Conservation (phyloP, 257 asterid genomes). For the Gardenia jasminoides region DNA sequence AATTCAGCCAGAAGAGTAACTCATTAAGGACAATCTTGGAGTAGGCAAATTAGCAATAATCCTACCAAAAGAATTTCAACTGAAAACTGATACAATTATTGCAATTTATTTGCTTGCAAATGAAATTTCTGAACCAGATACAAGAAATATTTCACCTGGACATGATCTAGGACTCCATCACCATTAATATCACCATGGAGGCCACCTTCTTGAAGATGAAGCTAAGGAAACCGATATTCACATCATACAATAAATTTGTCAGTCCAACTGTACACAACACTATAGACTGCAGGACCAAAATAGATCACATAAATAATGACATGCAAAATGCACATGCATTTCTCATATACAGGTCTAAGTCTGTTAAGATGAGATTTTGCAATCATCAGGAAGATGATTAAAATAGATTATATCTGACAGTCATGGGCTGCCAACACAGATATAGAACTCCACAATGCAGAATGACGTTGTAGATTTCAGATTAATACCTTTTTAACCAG, state of each 20-base stretch:
- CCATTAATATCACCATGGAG: constrained; percentile 99
- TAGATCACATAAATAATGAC: neutral
- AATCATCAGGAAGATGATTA: neutral
- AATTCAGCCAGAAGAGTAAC: constrained; percentile 2
- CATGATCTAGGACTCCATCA: constrained; percentile 97
- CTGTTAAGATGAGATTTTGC: neutral
- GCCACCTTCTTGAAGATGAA: constrained; percentile 99
- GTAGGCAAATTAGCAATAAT: neutral
- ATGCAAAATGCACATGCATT: neutral
- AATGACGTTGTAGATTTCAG: neutral
- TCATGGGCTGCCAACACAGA: neutral
- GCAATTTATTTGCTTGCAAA: neutral
- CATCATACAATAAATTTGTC: constrained; percentile 17
- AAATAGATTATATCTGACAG: neutral
- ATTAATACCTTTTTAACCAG: neutral
- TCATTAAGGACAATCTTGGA: neutral
- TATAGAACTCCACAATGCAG: neutral
- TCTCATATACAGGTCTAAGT: neutral
- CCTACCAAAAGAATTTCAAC: neutral
- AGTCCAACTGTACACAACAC: neutral
- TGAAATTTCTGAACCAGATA: neutral
- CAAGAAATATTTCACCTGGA: constrained; percentile 58
- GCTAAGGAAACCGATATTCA: constrained; percentile 49
- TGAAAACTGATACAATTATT: neutral
- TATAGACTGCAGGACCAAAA: neutral